These are phyloP conservation scores for Heimioporus sp. DNA, from an alignment of 768 basidiomycete species.

Conservation along the genomic window DNA sequence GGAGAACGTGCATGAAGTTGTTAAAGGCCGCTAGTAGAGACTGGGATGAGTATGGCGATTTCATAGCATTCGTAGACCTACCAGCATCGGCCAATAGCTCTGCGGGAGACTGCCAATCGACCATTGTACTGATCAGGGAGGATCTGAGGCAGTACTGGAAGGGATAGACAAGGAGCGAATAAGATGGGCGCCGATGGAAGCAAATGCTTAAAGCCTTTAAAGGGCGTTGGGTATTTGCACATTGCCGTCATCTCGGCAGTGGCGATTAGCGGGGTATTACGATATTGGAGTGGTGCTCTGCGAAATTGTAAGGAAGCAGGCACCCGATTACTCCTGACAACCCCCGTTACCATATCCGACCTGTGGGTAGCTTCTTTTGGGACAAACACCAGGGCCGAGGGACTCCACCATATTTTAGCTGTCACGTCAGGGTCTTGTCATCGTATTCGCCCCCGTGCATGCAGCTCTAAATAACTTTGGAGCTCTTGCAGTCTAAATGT, in stretches of 20 bases:
- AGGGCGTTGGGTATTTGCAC: background rate
- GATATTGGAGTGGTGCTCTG: too few species aligned
- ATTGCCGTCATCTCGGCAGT: slow-evolving; percentile 10
- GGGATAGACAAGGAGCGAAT: background rate
- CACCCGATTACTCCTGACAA: slow-evolving; percentile 5
- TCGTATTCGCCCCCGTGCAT: too few species aligned
- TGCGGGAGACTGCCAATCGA: slow-evolving; percentile 51
- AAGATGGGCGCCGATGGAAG: background rate
- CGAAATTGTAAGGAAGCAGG: too few species aligned
- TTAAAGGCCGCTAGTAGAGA: slow-evolving; percentile 31
- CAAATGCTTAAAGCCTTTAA: slow-evolving; percentile 9
- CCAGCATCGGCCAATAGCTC: slow-evolving; percentile 49
- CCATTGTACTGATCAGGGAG: slow-evolving; percentile 37
- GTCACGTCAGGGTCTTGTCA: too few species aligned
- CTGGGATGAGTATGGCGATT: slow-evolving; percentile 6
- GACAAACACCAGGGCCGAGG: too few species aligned
- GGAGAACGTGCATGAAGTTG: slow-evolving; percentile 57
- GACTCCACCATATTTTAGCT: too few species aligned
- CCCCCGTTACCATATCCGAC: slow-evolving; percentile 4
- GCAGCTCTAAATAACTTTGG: too few species aligned
- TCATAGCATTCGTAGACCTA: slow-evolving; percentile 19
- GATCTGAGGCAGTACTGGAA: background rate
- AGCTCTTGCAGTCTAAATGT: too few species aligned
- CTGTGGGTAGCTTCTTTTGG: background rate
- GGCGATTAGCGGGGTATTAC: slow-evolving; percentile 13